Percentiles rank a stretch among this genome's conserved stretches.
Conservation (phyloP, 2,329 filamentous ascomycete genomes). For the Penicillium nordicum region DNA sequence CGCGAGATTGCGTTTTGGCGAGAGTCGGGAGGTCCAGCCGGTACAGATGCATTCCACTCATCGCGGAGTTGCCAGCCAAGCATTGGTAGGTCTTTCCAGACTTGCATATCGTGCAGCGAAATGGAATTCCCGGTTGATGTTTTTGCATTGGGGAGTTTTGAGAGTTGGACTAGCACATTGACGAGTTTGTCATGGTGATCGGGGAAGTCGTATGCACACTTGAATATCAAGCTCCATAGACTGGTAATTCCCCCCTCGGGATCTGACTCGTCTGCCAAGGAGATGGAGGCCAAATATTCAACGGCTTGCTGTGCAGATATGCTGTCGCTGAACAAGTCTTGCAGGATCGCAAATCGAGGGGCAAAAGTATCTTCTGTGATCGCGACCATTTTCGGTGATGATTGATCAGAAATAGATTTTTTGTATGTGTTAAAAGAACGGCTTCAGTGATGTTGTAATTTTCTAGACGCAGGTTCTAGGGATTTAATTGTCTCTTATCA, state of each 20-base stretch:
- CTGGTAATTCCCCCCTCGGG: background rate
- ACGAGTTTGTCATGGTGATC: background rate
- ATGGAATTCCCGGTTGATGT: background rate
- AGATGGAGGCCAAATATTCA: background rate
- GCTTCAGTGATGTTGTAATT: background rate
- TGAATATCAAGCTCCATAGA: constrained; percentile 2
- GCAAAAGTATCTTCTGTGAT: background rate
- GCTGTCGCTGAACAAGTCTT: background rate
- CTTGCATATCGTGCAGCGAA: constrained; percentile 2
- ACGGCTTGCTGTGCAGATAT: background rate
- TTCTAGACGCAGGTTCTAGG: background rate
- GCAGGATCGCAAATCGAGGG: background rate
- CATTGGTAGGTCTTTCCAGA: constrained; percentile 13
- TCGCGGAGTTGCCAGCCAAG: constrained; percentile 12
- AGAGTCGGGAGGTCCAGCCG: background rate
- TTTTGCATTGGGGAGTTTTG: background rate
- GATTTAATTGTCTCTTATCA: background rate
- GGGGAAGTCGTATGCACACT: background rate
- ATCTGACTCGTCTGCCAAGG: background rate
- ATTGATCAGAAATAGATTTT: background rate
- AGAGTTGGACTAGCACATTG: background rate
- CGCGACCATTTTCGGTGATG: background rate
- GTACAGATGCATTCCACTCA: constrained; percentile 10
- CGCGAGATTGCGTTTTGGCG: background rate
- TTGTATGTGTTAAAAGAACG: background rate